These are phyloP conservation scores for Ascoidea rubescens DNA, from an alignment of 805 yeast genomes.

Conservation along the genomic window DNA sequence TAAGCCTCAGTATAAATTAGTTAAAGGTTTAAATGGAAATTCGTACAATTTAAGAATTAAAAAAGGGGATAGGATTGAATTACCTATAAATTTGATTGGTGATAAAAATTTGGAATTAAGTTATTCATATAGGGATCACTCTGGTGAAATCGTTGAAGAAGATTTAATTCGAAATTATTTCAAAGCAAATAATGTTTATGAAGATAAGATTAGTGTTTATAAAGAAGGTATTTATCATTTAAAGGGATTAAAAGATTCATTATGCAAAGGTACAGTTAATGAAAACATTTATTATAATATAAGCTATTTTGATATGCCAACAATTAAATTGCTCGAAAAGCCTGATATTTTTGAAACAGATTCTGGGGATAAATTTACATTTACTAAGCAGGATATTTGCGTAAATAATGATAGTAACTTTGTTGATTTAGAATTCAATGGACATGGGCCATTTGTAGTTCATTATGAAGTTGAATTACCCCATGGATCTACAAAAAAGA, in stretches of 20 bases:
- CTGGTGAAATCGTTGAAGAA: constrained; percentile 2
- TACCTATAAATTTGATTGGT: constrained; percentile 52
- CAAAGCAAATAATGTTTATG: constrained; percentile 11
- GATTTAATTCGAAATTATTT: constrained; percentile 5
- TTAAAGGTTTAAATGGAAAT: not conserved
- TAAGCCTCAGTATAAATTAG: constrained; percentile 4
- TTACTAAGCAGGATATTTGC: constrained; percentile 27
- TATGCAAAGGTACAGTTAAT: constrained; percentile 36
- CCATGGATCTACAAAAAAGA: constrained; percentile 27
- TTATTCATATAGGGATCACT: constrained; percentile 5
- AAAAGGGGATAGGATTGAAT: constrained; percentile 42
- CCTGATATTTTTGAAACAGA: constrained; percentile 27
- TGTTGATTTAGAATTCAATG: constrained; percentile 37
- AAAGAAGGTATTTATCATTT: constrained; percentile 36
- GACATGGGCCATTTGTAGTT: constrained; percentile 54
- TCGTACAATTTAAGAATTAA: constrained; percentile 26
- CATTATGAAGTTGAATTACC: constrained; percentile 53
- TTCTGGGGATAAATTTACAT: constrained; percentile 14
- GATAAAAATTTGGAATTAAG: constrained; percentile 16
- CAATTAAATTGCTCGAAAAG: constrained; percentile 10
- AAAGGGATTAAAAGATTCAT: constrained; percentile 30
- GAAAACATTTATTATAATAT: constrained; percentile 23
- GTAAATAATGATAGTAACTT: constrained; percentile 30
- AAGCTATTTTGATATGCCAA: constrained; percentile 20
- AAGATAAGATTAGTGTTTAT: constrained; percentile 18